Base-by-base conservation (phyloP, 169 alveolate species). In the Plasmodium blacklocki region DNA sequence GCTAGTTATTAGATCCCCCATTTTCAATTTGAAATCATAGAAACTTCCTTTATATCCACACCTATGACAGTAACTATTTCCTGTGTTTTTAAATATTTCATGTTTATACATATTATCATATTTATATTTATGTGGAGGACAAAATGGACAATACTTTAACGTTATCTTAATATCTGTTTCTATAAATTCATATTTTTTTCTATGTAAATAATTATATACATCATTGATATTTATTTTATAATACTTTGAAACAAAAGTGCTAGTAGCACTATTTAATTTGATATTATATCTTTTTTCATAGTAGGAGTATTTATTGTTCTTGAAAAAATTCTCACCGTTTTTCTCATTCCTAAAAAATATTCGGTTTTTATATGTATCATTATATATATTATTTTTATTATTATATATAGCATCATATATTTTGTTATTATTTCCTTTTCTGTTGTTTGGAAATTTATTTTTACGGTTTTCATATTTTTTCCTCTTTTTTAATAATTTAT, bases 11-110 rank as follows among this genome's bases (percentile, higher is more conserved):
- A 93, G 73, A 91, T 93, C 98, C 14, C 97, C 96, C 92, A 95
- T 93, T 47, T 90, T 89, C 26, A 93, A 93, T 90, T 96, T 97
- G 85, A 97, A 95, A 87, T 94, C 97, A 83, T 93, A 97, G 93
- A 97, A 91, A 54, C 96, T 91, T 26, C 98, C 98, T 67, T 91
- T 93, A 73, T 64, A 87, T 49, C 96, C 96, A 70, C 98, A 97
- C 21, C 97, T 64, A 88, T 94, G 97, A 71, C 97, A 95, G 74
- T 93, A 95, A 67, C 95, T 94, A 72, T 95, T 95, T 21, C 97
- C 97, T 9, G 97, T 92, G 72, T 94, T 94, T 62, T 93, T 95
- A 91, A 95, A 95, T 67, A 95, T 93, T 58, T 94, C 96, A 47
- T 94, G 96, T 72, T 95, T 95, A 72, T 76, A 94, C 80, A 95